phyloP scores from a whole-genome alignment of 306 rosid species.

The Prunus salicina region DNA sequence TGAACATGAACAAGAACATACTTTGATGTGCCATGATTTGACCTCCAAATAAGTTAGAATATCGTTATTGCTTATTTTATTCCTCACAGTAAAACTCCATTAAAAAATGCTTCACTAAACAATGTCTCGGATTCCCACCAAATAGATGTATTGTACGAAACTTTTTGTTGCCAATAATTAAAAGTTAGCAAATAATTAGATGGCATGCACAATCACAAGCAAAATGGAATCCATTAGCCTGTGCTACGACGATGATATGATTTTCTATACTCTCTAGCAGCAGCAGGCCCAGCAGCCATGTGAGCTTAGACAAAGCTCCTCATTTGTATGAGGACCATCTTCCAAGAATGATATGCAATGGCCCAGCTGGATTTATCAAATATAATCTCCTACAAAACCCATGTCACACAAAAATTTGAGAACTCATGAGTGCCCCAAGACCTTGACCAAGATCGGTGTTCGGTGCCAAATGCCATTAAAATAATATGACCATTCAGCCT shows the following conservation, averaged over 20 bases:
- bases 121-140: background rate
- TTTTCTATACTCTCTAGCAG: background rate
- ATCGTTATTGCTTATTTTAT: background rate
- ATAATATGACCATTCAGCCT: no score
- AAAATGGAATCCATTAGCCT: background rate
- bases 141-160: background rate
- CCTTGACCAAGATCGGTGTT: no score
- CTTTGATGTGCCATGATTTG: no score
- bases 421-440: no score
- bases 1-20: no score
- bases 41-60: background rate
- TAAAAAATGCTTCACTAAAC: background rate
- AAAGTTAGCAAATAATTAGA: background rate
- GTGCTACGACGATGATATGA: background rate
- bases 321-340: background rate
- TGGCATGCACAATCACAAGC: background rate
- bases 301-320: background rate
- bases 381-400: background rate
- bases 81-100: background rate
- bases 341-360: constrained; percentile 4
- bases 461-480: no score
- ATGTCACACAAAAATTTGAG: no score
- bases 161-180: background rate
- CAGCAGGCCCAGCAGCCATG: constrained; percentile 16
- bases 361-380: constrained; percentile 15